Percentiles rank a stretch among this genome's conserved stretches.
phyloP scores from a whole-genome alignment of 140 eudicot genomes.

The Anethum foeniculum region DNA sequence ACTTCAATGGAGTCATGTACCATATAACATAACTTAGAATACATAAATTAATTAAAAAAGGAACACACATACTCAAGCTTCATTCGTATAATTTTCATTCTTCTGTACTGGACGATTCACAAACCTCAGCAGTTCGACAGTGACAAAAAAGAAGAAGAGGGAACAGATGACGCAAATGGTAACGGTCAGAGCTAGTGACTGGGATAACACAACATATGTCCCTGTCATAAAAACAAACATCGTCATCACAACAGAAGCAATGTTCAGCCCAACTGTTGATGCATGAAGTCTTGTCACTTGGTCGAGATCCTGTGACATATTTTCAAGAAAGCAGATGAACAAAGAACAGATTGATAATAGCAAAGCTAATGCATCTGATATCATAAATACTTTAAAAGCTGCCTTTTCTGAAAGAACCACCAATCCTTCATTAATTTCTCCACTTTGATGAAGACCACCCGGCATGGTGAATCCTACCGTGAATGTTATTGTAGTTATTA shows the following conservation, averaged over 20 bases:
- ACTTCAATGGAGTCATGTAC: no score
- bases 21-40: no score
- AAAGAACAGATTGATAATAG: neutral
- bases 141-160: neutral
- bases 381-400: neutral
- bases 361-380: neutral
- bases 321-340: neutral
- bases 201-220: neutral
- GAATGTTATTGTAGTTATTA: neutral
- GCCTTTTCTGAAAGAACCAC: neutral
- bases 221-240: neutral
- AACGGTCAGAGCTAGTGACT: no score
- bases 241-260: neutral
- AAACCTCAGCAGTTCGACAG: no score
- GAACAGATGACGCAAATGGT: no score
- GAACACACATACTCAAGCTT: no score
- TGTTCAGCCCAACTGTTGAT: neutral
- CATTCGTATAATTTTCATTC: no score
- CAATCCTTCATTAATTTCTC: neutral
- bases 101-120: no score
- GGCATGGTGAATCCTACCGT: neutral
- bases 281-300: neutral
- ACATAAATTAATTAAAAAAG: no score
- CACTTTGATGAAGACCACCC: neutral
- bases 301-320: neutral